phyloP scores from a whole-genome alignment of 345 rosid genomes.

The Excoecaria cochinchinensis region DNA sequence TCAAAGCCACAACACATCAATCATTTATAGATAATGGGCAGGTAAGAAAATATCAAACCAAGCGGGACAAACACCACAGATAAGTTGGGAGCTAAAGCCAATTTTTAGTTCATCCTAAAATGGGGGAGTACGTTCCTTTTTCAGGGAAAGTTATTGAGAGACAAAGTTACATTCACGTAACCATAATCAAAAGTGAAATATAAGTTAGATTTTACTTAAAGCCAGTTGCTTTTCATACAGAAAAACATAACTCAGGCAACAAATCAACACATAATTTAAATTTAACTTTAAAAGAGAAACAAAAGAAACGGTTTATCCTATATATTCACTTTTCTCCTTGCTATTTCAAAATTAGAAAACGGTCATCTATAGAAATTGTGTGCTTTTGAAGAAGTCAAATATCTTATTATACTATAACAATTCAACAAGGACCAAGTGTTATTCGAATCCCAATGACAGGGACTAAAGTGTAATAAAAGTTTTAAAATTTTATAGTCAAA shows the following conservation, averaged over 20 bases:
- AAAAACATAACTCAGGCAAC: background rate
- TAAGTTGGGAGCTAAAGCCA: background rate
- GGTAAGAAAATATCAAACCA: background rate
- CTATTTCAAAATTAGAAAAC: too few species aligned
- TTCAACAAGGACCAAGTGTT: too few species aligned
- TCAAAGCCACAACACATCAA: conserved; percentile 7
- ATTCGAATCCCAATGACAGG: background rate
- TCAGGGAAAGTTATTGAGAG: background rate
- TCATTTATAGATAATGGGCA: background rate
- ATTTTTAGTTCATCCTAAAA: background rate
- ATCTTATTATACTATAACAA: too few species aligned
- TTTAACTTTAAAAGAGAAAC: too few species aligned
- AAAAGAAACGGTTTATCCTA: too few species aligned
- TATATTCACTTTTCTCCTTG: too few species aligned
- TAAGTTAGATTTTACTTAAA: background rate
- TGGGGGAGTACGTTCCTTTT: background rate
- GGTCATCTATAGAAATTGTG: too few species aligned
- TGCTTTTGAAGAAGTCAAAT: too few species aligned
- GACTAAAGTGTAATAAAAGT: background rate
- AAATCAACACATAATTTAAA: background rate
- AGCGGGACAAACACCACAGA: background rate
- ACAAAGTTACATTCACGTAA: background rate
- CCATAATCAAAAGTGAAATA: background rate
- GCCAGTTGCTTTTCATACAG: background rate
- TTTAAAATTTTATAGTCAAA: background rate